Conservation (phyloP, 1,139 yeast species). For the Nakaseomyces bracarensis region DNA sequence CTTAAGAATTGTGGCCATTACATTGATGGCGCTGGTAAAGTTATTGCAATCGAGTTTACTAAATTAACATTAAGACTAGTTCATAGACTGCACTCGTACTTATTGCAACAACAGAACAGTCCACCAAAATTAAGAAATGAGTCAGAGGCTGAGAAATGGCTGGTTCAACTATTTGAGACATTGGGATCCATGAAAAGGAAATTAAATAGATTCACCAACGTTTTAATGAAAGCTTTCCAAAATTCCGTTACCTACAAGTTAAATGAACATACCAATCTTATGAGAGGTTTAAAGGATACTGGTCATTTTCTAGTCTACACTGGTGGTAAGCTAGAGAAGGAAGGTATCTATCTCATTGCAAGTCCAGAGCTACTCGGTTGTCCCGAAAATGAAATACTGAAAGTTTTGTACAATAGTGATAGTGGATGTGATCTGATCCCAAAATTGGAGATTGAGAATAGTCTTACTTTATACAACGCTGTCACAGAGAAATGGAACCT, state of each 20-base stretch:
- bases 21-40: constrained; percentile 78
- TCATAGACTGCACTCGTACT: constrained; percentile 59
- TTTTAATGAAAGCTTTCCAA: constrained; percentile 62
- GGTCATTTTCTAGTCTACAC: constrained; percentile 77
- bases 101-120: constrained; percentile 61
- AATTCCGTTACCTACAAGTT: constrained; percentile 67
- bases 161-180: constrained; percentile 72
- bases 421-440: constrained; percentile 35
- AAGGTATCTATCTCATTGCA: constrained; percentile 44
- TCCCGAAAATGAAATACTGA: constrained; percentile 32
- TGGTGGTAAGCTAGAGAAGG: constrained; percentile 56
- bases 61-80: constrained; percentile 58
- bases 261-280: constrained; percentile 46
- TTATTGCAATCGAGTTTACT: constrained; percentile 71
- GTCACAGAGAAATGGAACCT: constrained; percentile 21
- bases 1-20: constrained; percentile 65
- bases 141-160: constrained; percentile 69
- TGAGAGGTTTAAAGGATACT: constrained; percentile 44
- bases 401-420: constrained; percentile 32
- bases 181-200: constrained; percentile 81
- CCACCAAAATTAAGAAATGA: constrained; percentile 47
- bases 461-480: constrained; percentile 27
- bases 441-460: constrained; percentile 27
- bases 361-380: constrained; percentile 34
- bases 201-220: constrained; percentile 65